Evolutionary conservation across 352 stramenopile species (phyloP).

Genomic region (Globisporangium parvum): DNA sequence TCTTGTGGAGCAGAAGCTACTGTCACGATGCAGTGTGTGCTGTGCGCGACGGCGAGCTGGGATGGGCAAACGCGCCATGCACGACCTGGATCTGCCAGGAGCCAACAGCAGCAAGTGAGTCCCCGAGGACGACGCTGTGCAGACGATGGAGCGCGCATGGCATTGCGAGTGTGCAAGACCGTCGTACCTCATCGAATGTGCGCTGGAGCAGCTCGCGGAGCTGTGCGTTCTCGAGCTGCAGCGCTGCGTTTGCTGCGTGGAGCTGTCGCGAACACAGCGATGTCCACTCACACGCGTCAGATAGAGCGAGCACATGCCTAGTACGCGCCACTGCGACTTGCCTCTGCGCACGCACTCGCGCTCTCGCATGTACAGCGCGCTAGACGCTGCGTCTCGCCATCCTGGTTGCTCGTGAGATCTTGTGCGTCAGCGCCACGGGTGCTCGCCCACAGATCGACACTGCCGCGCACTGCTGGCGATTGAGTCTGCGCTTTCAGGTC

Average conservation of each 20-base stretch:
- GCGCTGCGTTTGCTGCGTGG: constrained; percentile 15
- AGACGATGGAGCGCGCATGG: too few relatives aligned
- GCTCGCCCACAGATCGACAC: too few relatives aligned
- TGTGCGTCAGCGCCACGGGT: too few relatives aligned
- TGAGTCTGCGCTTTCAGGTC: too few relatives aligned
- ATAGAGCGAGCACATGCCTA: not conserved
- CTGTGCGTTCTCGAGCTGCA: constrained; percentile 29
- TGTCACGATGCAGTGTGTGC: not conserved
- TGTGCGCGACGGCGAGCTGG: not conserved
- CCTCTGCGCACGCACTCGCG: too few relatives aligned
- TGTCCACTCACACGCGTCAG: not conserved
- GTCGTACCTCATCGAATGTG: constrained; percentile 25
- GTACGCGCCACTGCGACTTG: too few relatives aligned
- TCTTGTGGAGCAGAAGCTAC: not conserved
- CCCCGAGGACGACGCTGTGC: too few relatives aligned
- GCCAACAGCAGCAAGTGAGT: not conserved
- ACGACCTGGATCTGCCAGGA: not conserved
- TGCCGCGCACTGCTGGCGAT: too few relatives aligned
- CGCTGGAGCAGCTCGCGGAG: constrained; percentile 27
- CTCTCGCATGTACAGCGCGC: too few relatives aligned
- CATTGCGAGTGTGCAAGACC: too few relatives aligned
- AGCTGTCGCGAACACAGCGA: constrained; percentile 10
- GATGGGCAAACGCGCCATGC: not conserved
- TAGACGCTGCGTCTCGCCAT: too few relatives aligned
- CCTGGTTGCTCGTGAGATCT: too few relatives aligned